Conservation (phyloP, 768 basidiomycete genomes). For the Asterophora lycoperdoides region DNA sequence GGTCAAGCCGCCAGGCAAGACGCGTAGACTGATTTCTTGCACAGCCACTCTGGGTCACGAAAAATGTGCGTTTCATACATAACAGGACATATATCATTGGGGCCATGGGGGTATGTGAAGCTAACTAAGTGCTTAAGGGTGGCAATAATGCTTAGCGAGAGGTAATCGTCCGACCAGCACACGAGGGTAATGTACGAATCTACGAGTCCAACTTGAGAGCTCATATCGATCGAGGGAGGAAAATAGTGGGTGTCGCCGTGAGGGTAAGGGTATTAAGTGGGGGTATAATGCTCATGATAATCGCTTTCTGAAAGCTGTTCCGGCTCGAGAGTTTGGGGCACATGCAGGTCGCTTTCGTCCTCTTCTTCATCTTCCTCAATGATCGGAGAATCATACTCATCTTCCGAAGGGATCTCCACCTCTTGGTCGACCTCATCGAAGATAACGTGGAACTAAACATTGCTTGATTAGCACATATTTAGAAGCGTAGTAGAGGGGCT, state of each 20-base stretch:
- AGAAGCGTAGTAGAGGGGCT: slow-evolving; percentile 21
- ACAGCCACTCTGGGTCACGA: slow-evolving; percentile 18
- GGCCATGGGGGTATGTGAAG: slow-evolving; percentile 12
- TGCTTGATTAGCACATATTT: slow-evolving; percentile 1
- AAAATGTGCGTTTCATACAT: background rate
- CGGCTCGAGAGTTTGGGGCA: slow-evolving; percentile 14
- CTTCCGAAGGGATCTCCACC: slow-evolving; percentile 57
- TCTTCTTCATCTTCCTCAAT: slow-evolving; percentile 65
- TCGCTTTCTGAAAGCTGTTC: slow-evolving; percentile 13
- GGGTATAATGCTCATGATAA: slow-evolving; percentile 18
- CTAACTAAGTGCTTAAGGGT: slow-evolving; percentile 15
- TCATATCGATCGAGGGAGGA: too few relatives aligned
- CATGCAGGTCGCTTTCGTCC: slow-evolving; percentile 15
- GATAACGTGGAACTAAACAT: slow-evolving; percentile 54
- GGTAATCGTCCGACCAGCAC: slow-evolving; percentile 16
- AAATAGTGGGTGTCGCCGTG: slow-evolving; percentile 1
- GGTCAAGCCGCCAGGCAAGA: slow-evolving; percentile 11
- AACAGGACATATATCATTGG: background rate
- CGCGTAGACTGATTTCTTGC: slow-evolving; percentile 21
- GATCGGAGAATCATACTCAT: slow-evolving; percentile 63
- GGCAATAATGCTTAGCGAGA: slow-evolving; percentile 11
- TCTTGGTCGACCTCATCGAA: slow-evolving; percentile 70
- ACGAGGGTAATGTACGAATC: slow-evolving; percentile 12
- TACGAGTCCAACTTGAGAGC: slow-evolving; percentile 9
- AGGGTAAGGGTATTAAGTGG: slow-evolving; percentile 15